These are phyloP conservation scores for Pestalotiopsis sp. DNA, from an alignment of 2,329 filamentous ascomycete genomes.

Conservation along the genomic window DNA sequence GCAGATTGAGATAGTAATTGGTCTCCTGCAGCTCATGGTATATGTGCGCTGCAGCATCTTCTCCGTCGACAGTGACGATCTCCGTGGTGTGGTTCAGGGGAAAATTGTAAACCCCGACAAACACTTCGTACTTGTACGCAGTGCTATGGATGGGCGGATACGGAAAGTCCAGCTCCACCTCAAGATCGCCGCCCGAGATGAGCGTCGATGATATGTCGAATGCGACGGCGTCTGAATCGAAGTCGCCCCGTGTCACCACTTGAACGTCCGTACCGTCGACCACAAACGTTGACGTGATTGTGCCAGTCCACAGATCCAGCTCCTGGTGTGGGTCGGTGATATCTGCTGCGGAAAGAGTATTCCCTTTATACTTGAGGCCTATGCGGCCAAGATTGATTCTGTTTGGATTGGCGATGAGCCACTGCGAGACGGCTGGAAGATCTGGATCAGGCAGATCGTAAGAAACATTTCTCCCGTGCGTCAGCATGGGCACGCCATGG, in stretches of 20 bases:
- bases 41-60: conserved; percentile 31
- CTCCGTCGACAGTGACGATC: conserved; percentile 13
- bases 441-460: conserved; percentile 40
- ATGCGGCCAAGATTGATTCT: conserved; percentile 46
- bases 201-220: conserved; percentile 40
- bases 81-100: conserved; percentile 38
- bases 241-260: conserved; percentile 40
- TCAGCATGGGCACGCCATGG: conserved; percentile 33
- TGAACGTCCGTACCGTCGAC: conserved; percentile 33
- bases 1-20: conserved; percentile 41
- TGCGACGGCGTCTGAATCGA: conserved; percentile 39
- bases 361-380: conserved; percentile 38
- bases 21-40: conserved; percentile 40
- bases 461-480: conserved; percentile 39
- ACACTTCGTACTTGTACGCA: conserved; percentile 47
- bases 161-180: conserved; percentile 44
- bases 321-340: conserved; percentile 36
- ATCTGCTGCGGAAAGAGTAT: conserved; percentile 29
- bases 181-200: conserved; percentile 33
- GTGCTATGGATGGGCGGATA: conserved; percentile 42
- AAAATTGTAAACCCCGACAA: conserved; percentile 43
- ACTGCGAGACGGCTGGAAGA: conserved; percentile 45
- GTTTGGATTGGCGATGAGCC: conserved; percentile 54
- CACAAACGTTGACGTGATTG: conserved; percentile 41
- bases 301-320: conserved; percentile 39